These are phyloP conservation scores for Erigeron philadelphicus DNA, from an alignment of 140 eudicot genomes.

Conservation along the genomic window DNA sequence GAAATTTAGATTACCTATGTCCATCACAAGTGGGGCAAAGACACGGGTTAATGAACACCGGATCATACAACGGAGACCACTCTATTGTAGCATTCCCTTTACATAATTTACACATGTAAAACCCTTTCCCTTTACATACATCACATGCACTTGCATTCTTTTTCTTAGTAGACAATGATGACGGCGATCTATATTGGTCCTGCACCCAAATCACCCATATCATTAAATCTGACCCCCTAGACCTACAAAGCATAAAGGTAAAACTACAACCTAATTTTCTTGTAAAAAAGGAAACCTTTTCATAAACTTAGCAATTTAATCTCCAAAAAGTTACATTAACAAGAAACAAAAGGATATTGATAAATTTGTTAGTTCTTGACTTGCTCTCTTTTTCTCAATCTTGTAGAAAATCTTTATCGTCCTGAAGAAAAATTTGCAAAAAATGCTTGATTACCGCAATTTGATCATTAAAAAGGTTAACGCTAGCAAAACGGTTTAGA, in stretches of 20 bases:
- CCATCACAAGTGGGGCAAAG: conserved; percentile 96
- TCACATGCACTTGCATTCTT: conserved; percentile 42
- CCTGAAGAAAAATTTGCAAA: too few relatives aligned
- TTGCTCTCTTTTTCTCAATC: too few relatives aligned
- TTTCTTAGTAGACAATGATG: conserved; percentile 16
- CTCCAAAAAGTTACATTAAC: neutral
- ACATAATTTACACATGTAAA: conserved; percentile 69
- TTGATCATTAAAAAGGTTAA: too few relatives aligned
- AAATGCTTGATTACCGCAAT: too few relatives aligned
- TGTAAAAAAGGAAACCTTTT: neutral
- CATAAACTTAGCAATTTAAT: neutral
- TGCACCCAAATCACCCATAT: conserved; percentile 32
- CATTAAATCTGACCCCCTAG: neutral
- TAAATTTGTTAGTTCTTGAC: too few relatives aligned
- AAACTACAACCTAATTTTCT: neutral
- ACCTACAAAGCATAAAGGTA: neutral
- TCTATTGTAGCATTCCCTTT: conserved; percentile 61
- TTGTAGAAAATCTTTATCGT: too few relatives aligned
- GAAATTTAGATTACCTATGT: conserved; percentile 38
- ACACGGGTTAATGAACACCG: conserved; percentile 66
- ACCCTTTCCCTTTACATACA: conserved; percentile 61
- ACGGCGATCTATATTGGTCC: conserved; percentile 31
- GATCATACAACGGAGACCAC: conserved; percentile 92
- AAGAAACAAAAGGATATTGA: neutral
- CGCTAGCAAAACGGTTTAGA: too few relatives aligned